Evolutionary conservation across 441 rosid species (phyloP).

Genomic region (Populus hybrid): DNA sequence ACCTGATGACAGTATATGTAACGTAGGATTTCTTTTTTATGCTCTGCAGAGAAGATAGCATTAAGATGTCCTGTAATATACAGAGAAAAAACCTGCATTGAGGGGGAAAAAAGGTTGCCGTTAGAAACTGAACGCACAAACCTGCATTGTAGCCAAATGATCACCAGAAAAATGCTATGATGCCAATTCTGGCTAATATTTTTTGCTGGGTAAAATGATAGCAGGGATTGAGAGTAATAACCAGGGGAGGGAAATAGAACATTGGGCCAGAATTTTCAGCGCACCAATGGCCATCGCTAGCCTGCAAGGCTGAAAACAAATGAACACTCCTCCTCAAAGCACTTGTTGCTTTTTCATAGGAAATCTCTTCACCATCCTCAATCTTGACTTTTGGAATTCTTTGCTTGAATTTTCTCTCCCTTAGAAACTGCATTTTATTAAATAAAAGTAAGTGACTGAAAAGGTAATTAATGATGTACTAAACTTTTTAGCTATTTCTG

Average conservation of each 20-base stretch:
- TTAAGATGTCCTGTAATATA: slow-evolving; percentile 56
- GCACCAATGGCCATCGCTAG: slow-evolving; percentile 65
- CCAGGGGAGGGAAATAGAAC: slow-evolving; percentile 43
- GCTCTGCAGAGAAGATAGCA: slow-evolving; percentile 31
- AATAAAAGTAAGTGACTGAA: neutral
- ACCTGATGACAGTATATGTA: slow-evolving; percentile 59
- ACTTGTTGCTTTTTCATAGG: slow-evolving; percentile 33
- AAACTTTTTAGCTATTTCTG: too few species aligned
- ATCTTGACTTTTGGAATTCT: slow-evolving; percentile 8
- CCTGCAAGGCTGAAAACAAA: slow-evolving; percentile 49
- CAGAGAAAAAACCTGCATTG: slow-evolving; percentile 40
- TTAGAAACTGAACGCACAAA: neutral
- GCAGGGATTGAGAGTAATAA: neutral
- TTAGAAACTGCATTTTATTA: slow-evolving; percentile 10
- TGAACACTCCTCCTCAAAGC: slow-evolving; percentile 39
- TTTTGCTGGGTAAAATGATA: too few species aligned
- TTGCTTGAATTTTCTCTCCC: slow-evolving; percentile 19
- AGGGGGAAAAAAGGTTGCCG: neutral
- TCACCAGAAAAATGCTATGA: too few species aligned
- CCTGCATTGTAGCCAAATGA: too few species aligned
- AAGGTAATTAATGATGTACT: too few species aligned
- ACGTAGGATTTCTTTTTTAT: slow-evolving; percentile 48
- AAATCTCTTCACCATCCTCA: slow-evolving; percentile 14
- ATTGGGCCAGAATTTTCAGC: slow-evolving; percentile 55
- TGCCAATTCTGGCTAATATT: too few species aligned